phyloP scores from a whole-genome alignment of 2,329 filamentous ascomycete species.

The Xylariaceae sp. region DNA sequence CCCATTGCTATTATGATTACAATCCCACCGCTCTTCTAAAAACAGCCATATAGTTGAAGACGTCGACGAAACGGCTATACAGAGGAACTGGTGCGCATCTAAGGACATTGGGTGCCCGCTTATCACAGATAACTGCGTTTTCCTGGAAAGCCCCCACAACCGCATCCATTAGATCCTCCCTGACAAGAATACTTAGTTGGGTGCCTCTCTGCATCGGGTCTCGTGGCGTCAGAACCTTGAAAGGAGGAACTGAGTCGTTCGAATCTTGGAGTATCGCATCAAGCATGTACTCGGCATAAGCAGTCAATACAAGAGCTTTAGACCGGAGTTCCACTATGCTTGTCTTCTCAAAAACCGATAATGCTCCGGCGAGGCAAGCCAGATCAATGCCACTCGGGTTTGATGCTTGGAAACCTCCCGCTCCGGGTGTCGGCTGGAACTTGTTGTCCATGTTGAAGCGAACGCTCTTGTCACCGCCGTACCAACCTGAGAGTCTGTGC shows the following conservation, averaged over 20 bases:
- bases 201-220: slow-evolving; percentile 67
- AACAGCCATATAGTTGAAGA: slow-evolving; percentile 48
- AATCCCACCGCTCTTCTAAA: slow-evolving; percentile 29
- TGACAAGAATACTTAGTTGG: slow-evolving; percentile 71
- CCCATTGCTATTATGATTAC: no score
- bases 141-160: slow-evolving; percentile 62
- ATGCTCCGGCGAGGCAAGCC: slow-evolving; percentile 66
- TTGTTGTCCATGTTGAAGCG: slow-evolving; percentile 81
- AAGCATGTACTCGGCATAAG: slow-evolving; percentile 70
- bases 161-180: slow-evolving; percentile 64
- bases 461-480: slow-evolving; percentile 72
- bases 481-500: slow-evolving; percentile 77
- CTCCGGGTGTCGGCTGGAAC: slow-evolving; percentile 74
- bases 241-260: slow-evolving; percentile 36
- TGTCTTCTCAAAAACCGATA: slow-evolving; percentile 71
- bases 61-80: slow-evolving; percentile 77
- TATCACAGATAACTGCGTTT: slow-evolving; percentile 72
- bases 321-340: slow-evolving; percentile 63
- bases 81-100: slow-evolving; percentile 78
- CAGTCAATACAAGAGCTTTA: slow-evolving; percentile 70
- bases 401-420: slow-evolving; percentile 77
- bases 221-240: slow-evolving; percentile 65
- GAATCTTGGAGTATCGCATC: slow-evolving; percentile 34
- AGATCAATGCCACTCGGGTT: slow-evolving; percentile 80
- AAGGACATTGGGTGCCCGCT: slow-evolving; percentile 81